Percentiles rank a stretch among this genome's conserved stretches.
Conservation (phyloP, 345 rosid species). For the Fremontodendron californicum region DNA sequence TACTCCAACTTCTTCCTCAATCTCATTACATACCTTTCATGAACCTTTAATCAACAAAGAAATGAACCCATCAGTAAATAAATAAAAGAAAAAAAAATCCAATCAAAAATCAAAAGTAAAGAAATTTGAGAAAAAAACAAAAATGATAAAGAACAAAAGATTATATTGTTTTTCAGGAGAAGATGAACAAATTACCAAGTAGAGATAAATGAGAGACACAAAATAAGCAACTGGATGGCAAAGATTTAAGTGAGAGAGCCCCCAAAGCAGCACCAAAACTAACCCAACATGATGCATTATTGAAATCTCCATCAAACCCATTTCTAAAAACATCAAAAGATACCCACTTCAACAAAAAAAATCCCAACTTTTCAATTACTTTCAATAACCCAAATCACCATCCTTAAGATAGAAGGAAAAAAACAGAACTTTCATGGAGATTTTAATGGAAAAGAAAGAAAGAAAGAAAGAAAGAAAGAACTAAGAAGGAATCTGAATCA, state of each 20-base stretch:
- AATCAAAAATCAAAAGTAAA: background rate
- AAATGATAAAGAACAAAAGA: background rate
- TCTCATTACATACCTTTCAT: conserved; percentile 59
- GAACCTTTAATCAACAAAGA: conserved; percentile 44
- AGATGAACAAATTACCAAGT: conserved; percentile 41
- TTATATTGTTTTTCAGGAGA: background rate
- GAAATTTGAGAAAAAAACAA: background rate
- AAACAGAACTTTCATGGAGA: background rate
- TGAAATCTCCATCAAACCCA: conserved; percentile 40
- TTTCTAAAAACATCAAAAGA: background rate
- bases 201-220: conserved; percentile 61
- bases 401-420: too few relatives aligned
- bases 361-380: background rate
- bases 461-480: background rate
- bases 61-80: background rate
- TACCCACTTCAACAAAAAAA: background rate
- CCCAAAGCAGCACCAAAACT: conserved; percentile 59
- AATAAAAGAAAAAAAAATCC: background rate
- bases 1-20: conserved; percentile 55
- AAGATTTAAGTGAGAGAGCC: conserved; percentile 51
- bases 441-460: background rate
- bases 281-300: conserved; percentile 71
- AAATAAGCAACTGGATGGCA: conserved; percentile 53
- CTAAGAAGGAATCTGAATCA: background rate
- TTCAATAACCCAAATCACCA: background rate